Evolutionary conservation across 1,139 yeast species (phyloP).

Genomic region (Tardiomyces digboiensis): DNA sequence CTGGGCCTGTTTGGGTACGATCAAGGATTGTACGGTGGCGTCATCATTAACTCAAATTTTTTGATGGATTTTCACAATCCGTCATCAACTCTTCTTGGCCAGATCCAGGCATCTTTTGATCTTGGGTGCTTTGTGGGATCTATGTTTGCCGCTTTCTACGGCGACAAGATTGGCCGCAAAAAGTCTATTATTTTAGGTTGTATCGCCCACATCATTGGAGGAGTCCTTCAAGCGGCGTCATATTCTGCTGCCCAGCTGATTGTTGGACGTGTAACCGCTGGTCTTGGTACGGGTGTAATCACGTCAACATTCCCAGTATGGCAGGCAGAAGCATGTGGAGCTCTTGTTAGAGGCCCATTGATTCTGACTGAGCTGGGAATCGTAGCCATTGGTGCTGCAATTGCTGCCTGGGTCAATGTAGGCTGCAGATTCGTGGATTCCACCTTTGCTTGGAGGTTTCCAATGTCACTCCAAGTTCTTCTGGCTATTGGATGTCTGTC

Average conservation of each 20-base stretch:
- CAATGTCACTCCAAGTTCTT: constrained; percentile 7
- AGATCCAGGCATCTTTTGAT: constrained; percentile 3
- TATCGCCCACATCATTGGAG: not conserved
- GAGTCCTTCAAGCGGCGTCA: not conserved
- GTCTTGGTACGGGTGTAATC: not conserved
- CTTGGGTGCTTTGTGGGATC: constrained; percentile 5
- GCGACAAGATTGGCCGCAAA: constrained; percentile 3
- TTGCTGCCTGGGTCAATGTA: constrained; percentile 3
- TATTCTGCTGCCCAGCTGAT: not conserved
- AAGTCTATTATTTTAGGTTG: constrained; percentile 1
- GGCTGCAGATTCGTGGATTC: constrained; percentile 2
- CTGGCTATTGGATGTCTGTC: not conserved
- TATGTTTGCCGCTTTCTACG: not conserved
- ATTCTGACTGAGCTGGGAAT: not conserved
- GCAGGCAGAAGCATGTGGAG: not conserved
- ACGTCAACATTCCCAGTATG: not conserved
- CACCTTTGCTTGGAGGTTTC: constrained; percentile 5
- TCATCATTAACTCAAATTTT: constrained; percentile 3
- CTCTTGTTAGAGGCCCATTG: not conserved
- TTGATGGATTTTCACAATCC: constrained; percentile 1
- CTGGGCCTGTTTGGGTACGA: constrained; percentile 15
- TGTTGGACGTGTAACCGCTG: not conserved
- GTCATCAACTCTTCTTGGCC: constrained; percentile 2
- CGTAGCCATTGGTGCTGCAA: not conserved
- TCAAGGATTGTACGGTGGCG: constrained; percentile 16